Evolutionary conservation across 2,329 filamentous ascomycete genomes (phyloP), one percentile per base, ranked within the genome.

Genomic region (Botrytis medusae): DNA sequence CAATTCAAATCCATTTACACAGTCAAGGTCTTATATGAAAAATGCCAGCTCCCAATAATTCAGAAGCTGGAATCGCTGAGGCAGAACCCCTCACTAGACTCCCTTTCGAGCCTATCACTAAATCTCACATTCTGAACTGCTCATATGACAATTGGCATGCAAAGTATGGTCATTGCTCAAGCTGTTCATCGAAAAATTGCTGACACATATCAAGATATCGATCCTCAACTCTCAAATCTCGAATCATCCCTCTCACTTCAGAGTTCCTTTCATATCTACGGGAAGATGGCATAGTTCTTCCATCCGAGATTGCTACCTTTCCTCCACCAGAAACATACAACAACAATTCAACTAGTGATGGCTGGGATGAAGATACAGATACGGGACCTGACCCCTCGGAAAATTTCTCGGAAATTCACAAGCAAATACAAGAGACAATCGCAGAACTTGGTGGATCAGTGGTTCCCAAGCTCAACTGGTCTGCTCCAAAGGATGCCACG

Each of bases 381-480:
- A 74, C 77, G 7, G 34, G 22, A 42, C 20, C 48, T 5, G 81
- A 82, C 46, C 79, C 78, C 14, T 79, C 78, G 12, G 73, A 76
- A 4, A 37, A 75, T 54, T 90, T 93, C 83, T 83, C 90, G 14
- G 91, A 93, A 51, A 88, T 95, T 2, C 96, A 99, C 82, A 85
- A 90, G 62, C 83, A 88, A 73, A 94, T 99, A 81, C 92, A 91
- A 81, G 85, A 89, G 37, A 92, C 89, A 60, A 98, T 99, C 75
- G 83, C 86, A 20, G 92, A 95, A 78, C 87, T 98, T 1, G 95
- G 93, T 25, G 95, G 95, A 74, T 90, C 91, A 74, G 95, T 97
- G 14, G 91, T 92, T 2, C 96, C 96, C 0, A 99, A 99, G 83
- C 85, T 99, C 64, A 98, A 98, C 84, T 99, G 96, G 96, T 98